Percentiles rank a stretch among this genome's conserved stretches.
Evolutionary conservation across 257 asterid genomes (phyloP).

Genomic region (Nicotiana undulata): DNA sequence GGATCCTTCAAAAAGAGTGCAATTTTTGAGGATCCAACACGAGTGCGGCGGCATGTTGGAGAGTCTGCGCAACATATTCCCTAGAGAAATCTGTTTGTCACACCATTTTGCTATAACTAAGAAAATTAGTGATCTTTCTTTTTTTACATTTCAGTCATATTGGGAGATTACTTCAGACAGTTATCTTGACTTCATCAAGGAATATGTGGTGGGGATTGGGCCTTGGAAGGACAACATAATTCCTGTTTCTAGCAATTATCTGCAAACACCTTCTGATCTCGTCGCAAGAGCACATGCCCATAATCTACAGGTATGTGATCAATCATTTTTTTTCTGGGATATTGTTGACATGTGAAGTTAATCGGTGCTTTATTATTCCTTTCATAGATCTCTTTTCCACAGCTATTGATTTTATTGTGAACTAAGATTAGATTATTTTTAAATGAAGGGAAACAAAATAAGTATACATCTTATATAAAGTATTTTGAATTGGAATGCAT

Average conservation of each 20-base stretch:
- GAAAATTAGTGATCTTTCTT: neutral
- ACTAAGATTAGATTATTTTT: neutral
- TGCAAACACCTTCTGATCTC: constrained; percentile 56
- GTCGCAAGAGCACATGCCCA: constrained; percentile 85
- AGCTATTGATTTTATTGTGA: neutral
- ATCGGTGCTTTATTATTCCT: neutral
- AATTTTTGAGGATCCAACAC: too few species aligned
- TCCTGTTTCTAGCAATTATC: constrained; percentile 45
- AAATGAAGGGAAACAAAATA: neutral
- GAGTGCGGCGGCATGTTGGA: too few species aligned
- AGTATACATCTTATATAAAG: neutral
- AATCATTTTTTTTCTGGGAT: neutral
- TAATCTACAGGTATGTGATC: constrained; percentile 73
- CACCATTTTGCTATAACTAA: neutral
- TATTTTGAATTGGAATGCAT: neutral
- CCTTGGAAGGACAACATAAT: constrained; percentile 87
- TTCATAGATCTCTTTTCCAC: neutral
- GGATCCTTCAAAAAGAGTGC: too few species aligned
- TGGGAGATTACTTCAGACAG: constrained; percentile 83
- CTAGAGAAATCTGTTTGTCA: neutral
- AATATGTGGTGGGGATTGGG: constrained; percentile 84
- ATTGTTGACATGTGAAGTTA: neutral
- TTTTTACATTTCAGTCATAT: constrained; percentile 47
- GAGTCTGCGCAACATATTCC: too few species aligned
- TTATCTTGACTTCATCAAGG: constrained; percentile 78